Evolutionary conservation across 257 asterid genomes (phyloP).

Genomic region (Rehmannia glutinosa): DNA sequence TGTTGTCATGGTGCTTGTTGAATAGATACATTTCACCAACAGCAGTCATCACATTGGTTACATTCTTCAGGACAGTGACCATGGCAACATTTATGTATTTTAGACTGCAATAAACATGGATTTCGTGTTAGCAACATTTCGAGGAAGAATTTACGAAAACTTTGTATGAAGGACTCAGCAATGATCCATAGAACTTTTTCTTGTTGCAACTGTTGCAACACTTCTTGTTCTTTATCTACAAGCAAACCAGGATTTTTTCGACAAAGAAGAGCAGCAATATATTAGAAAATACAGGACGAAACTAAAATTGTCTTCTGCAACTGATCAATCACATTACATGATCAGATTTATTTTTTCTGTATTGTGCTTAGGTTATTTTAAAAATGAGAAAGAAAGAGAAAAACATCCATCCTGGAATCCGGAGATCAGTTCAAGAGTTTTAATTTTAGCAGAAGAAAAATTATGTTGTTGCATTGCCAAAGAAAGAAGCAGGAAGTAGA

Average conservation of each 20-base stretch:
- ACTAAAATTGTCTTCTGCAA: background rate
- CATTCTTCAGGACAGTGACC: conserved; percentile 98
- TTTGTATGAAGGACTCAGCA: background rate
- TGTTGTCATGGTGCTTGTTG: conserved; percentile 83
- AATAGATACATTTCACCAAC: conserved; percentile 94
- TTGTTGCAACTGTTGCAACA: background rate
- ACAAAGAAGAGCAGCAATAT: background rate
- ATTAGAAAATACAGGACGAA: background rate
- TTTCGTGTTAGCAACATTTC: background rate
- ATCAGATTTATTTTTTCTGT: background rate
- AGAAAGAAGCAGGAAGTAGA: background rate
- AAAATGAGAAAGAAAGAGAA: background rate
- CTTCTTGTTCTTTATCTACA: background rate
- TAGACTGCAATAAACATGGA: conserved; percentile 50
- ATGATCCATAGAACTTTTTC: background rate
- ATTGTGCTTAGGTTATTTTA: background rate
- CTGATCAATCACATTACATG: background rate
- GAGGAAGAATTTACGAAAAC: background rate
- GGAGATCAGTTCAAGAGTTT: background rate
- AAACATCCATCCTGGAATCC: background rate
- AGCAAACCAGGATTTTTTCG: background rate
- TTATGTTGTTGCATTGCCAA: background rate
- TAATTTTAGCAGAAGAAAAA: background rate
- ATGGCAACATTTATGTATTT: conserved; percentile 90
- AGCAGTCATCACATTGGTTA: conserved; percentile 94